Evolutionary conservation across 2,329 filamentous ascomycete genomes (phyloP), one percentile per base, ranked within the genome.

Genomic region (Aplosporella prunicola): DNA sequence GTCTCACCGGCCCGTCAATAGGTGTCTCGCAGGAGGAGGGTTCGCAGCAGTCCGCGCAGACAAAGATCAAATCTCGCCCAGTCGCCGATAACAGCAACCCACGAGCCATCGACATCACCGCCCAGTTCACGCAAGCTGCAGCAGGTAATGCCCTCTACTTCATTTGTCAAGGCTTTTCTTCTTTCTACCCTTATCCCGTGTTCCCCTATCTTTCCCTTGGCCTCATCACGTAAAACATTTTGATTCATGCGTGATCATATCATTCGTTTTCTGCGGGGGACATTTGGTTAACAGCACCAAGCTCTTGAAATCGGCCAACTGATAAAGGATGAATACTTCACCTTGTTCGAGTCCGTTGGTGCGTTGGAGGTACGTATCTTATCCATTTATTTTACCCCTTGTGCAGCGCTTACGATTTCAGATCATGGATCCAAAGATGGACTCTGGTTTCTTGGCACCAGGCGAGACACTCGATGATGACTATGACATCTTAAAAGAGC

Each of bases 381-480:
- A 3, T 22, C 29, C 22, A 15, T 5, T 33, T 14, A 14, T 13
- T 16, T 9, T 20, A 9, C 20, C 2, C 22, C 3, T 35, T 16
- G 9, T 29, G 20, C 24, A 30, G 17, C 22, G 15, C 1, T 13
- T 32, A 20, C 26, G 6, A 11, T 13, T 17, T 35, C 51, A 98
- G 91, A 94, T 98, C 50, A 95, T 95, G 85, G 91, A 98, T 54
- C 80, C 84, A 1, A 98, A 96, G 63, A 98, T 98, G 91, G 91
- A 98, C 60, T 95, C 86, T 54, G 91, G 91, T 18, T 87, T 81
- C 47, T 68, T 93, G 5, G 71, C 76, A 14, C 76, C 81, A 6
- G 82, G 80, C 20, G 85, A 94, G 52, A 77, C 78, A n/a, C 73
- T 89, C 22, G 84, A 93, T 42, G 81, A 89, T 45, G 73, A 82